Base-by-base conservation (phyloP, 768 basidiomycete genomes). In the Clitopilus hobsonii region DNA sequence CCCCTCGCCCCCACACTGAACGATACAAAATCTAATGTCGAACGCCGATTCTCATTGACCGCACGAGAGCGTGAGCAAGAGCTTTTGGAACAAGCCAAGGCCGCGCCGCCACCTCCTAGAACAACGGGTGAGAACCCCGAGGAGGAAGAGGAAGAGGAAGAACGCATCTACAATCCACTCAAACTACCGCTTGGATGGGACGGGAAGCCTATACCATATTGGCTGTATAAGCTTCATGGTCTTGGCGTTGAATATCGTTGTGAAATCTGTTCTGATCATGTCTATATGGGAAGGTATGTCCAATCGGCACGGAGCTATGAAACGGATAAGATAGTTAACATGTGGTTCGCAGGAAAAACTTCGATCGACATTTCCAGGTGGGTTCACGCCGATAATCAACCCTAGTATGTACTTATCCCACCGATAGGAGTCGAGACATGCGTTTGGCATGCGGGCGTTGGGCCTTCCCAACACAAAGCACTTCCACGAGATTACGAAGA, bases 381-480 rank as follows among this genome's bases (percentile, higher is more conserved):
- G 23, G 49, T 24, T 28, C 5, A 6, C 7, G 41, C 71, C 63
- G 49, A 6, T 49, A 14, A 52, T 28, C 41, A 20, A 22, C 14
- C 26, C 16, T 11, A 5, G 38, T 26, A 13, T 52, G 16, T 25
- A 61, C 54, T 74, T 60, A 62, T 38, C 58, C 25, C 23, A 54
- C 56, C 65, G 55, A 58, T 66, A 91, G 82, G 97, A 98, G 78
- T 91, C 93, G 24, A 80, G 95, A 54, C 97, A 99, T 72, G 91
- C 97, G 1, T 98, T 98, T 62, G 97, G 95, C 22, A 97, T 99
- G 94, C 88, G 94, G 49, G 94, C 96, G 10, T 80, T 99, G 25
- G 97, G 97, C 29, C 78, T 99, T 55, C 97, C 97, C 1, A 98
- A 98, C 61, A 98, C 96, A 1, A 98, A 96, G 71, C 97, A 99